phyloP scores from a whole-genome alignment of 2,329 filamentous ascomycete species.

The Massarina eburnea region DNA sequence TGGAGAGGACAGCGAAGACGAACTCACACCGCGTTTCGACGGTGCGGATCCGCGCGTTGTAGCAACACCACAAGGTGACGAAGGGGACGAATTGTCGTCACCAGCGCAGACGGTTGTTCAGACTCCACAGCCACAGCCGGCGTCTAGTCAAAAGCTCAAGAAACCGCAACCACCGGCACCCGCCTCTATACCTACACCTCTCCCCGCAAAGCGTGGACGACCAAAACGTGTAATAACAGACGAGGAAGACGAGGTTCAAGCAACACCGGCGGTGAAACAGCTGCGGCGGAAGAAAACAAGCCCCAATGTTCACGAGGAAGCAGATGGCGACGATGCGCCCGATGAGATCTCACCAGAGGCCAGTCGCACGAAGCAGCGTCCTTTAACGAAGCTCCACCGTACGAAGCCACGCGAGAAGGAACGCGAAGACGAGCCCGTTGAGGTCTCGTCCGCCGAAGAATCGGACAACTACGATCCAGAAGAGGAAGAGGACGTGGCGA shows the following conservation, averaged over 20 bases:
- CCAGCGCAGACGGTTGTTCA: constrained; percentile 3
- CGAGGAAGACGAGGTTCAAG: constrained; percentile 7
- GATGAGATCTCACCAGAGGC: constrained; percentile 26
- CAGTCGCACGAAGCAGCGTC: constrained; percentile 6
- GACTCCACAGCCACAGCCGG: not conserved
- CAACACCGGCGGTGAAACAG: constrained; percentile 15
- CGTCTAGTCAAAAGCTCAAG: not conserved
- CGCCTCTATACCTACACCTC: no score
- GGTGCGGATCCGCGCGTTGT: constrained; percentile 13
- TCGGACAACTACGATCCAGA: constrained; percentile 18
- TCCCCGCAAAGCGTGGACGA: constrained; percentile 16
- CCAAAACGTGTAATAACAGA: constrained; percentile 10
- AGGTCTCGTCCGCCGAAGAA: constrained; percentile 22
- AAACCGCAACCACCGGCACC: not conserved
- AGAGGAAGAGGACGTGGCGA: constrained; percentile 9
- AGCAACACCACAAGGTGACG: constrained; percentile 11
- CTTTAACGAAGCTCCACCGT: constrained; percentile 1
- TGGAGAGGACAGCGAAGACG: constrained; percentile 31
- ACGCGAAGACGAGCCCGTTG: constrained; percentile 1
- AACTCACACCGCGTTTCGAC: constrained; percentile 24
- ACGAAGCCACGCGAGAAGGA: not conserved
- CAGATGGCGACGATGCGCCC: constrained; percentile 9
- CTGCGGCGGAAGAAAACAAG: constrained; percentile 9
- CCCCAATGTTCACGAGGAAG: constrained; percentile 4
- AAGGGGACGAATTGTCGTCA: constrained; percentile 25